Conservation (phyloP, 2,329 filamentous ascomycete genomes). For the Pseudogymnoascus sp. region DNA sequence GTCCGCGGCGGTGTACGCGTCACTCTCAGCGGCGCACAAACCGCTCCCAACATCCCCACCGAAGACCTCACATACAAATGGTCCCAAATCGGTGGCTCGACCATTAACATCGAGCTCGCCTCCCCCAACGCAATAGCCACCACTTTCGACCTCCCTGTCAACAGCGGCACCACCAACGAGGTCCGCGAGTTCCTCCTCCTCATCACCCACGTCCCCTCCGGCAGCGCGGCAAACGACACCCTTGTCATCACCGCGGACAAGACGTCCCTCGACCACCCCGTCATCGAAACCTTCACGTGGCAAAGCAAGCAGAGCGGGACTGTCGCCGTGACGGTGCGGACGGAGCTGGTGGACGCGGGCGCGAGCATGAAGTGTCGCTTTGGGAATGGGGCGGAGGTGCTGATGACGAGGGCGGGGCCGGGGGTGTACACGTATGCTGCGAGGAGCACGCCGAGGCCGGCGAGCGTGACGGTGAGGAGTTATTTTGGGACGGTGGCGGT, state of each 20-base stretch:
- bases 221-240: conserved; percentile 4
- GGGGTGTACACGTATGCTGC: not conserved
- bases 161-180: not conserved
- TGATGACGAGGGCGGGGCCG: conserved; percentile 4
- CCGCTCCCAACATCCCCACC: not conserved
- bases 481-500: too few species aligned
- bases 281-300: conserved; percentile 17
- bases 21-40: not conserved
- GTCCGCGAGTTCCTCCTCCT: conserved; percentile 5
- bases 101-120: not conserved
- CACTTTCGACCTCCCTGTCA: not conserved
- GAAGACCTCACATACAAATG: conserved; percentile 6
- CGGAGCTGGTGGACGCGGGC: not conserved
- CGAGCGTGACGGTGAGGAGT: too few species aligned
- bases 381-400: not conserved
- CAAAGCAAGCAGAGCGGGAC: conserved; percentile 15
- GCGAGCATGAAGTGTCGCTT: not conserved
- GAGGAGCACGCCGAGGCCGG: conserved; percentile 13
- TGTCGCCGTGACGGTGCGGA: conserved; percentile 12
- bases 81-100: not conserved
- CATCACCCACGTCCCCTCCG: conserved; percentile 8
- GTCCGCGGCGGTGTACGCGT: conserved; percentile 10
- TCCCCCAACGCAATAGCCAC: conserved; percentile 11
- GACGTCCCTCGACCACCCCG: not conserved
- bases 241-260: conserved; percentile 5